Evolutionary conservation across 106 monocot genomes (phyloP).

Genomic region (Allium sativum): DNA sequence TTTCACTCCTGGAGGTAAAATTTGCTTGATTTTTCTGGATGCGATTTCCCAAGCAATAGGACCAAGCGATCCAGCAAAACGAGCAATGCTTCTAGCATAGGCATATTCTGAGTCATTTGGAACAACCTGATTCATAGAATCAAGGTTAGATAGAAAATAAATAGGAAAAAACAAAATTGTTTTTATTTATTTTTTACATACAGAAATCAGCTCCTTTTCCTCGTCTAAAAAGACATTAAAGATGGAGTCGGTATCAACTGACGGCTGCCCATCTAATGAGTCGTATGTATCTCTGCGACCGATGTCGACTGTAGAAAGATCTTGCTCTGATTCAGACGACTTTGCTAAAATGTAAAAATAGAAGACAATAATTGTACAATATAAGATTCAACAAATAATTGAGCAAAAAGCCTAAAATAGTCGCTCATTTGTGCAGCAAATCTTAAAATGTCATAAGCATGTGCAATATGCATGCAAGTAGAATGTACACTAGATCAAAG

Average conservation of each 20-base stretch:
- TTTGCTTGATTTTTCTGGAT: conserved; percentile 49
- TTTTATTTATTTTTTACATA: conserved; percentile 21
- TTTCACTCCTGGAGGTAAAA: conserved; percentile 61
- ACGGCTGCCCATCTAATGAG: conserved; percentile 18
- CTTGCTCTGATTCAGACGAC: conserved; percentile 16
- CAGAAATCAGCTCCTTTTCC: conserved; percentile 42
- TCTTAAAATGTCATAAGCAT: too few species aligned
- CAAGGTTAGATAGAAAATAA: conserved; percentile 4
- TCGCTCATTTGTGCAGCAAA: too few species aligned
- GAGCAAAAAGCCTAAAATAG: too few species aligned
- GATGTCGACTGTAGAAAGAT: conserved; percentile 30
- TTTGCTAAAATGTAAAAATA: conserved; percentile 30
- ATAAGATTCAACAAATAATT: too few species aligned
- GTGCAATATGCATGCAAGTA: too few species aligned
- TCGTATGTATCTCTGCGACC: conserved; percentile 65
- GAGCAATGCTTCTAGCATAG: conserved; percentile 80
- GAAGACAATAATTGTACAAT: background rate
- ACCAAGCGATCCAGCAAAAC: conserved; percentile 64
- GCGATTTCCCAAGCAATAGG: conserved; percentile 73
- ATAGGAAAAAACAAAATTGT: conserved; percentile 1
- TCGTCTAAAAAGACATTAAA: conserved; percentile 29
- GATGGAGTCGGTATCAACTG: conserved; percentile 17
- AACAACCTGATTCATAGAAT: conserved; percentile 51
- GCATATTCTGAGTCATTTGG: conserved; percentile 28
- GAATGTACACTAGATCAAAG: too few species aligned